Percentiles rank a stretch among this genome's conserved stretches.
These are phyloP conservation scores for Sphaerobolus stellatus DNA, from an alignment of 1,284 basidiomycete species.

Conservation along the genomic window DNA sequence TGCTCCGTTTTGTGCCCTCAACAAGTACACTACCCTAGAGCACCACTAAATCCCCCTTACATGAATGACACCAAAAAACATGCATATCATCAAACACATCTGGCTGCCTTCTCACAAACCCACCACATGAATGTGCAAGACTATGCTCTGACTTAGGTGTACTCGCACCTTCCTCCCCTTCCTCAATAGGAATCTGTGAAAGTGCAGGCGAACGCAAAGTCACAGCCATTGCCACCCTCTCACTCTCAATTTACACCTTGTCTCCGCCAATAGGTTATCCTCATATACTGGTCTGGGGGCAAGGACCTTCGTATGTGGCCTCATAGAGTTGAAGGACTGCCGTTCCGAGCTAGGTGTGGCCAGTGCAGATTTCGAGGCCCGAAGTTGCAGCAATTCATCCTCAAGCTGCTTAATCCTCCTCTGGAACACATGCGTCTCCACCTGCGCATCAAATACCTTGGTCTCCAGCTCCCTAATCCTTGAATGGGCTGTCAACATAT, in stretches of 20 bases:
- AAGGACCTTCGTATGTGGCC: too few relatives aligned
- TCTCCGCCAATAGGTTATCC: slow-evolving; percentile 68
- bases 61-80: slow-evolving; percentile 82
- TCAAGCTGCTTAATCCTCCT: slow-evolving; percentile 63
- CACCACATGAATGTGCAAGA: too few relatives aligned
- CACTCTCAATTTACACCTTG: slow-evolving; percentile 85
- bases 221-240: slow-evolving; percentile 59
- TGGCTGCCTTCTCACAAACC: slow-evolving; percentile 44
- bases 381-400: too few relatives aligned
- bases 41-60: slow-evolving; percentile 75
- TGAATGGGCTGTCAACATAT: slow-evolving; percentile 75
- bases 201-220: slow-evolving; percentile 42
- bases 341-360: slow-evolving; percentile 21
- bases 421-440: slow-evolving; percentile 66
- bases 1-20: too few relatives aligned
- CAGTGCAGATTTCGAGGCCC: slow-evolving; percentile 40
- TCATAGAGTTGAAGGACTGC: too few relatives aligned
- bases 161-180: too few relatives aligned
- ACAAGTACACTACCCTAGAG: slow-evolving; percentile 47
- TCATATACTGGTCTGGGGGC: slow-evolving; percentile 58
- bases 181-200: slow-evolving; percentile 16
- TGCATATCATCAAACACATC: slow-evolving; percentile 81
- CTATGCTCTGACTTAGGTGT: too few relatives aligned
- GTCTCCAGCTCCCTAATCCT: slow-evolving; percentile 75
- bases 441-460: slow-evolving; percentile 69